Conservation (phyloP, 2,329 filamentous ascomycete species). For the Pyricularia sp. region DNA sequence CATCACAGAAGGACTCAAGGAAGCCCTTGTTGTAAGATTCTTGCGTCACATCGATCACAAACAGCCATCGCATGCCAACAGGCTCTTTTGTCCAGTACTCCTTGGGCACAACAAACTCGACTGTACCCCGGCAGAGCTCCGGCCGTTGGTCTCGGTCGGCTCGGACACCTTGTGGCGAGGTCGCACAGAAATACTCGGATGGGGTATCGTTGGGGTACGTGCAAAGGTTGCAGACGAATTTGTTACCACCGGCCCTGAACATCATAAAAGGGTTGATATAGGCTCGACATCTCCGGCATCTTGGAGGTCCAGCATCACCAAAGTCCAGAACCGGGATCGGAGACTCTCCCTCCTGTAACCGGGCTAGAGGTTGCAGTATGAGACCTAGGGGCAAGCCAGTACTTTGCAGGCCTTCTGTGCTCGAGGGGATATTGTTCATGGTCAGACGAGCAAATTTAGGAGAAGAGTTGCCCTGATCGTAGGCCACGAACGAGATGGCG, state of each 20-base stretch:
- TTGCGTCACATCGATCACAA: slow-evolving; percentile 87
- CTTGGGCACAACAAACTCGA: slow-evolving; percentile 94
- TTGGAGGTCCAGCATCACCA: slow-evolving; percentile 79
- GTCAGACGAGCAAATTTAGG: slow-evolving; percentile 89
- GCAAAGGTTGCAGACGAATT: slow-evolving; percentile 97
- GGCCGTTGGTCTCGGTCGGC: slow-evolving; percentile 83
- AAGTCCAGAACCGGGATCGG: slow-evolving; percentile 91
- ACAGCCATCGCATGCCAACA: slow-evolving; percentile 78
- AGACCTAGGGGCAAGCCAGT: slow-evolving; percentile 83
- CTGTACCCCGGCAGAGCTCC: slow-evolving; percentile 82
- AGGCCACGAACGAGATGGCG: slow-evolving; percentile 81
- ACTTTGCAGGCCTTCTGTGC: slow-evolving; percentile 66
- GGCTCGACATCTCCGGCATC: slow-evolving; percentile 84
- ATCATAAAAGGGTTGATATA: slow-evolving; percentile 99
- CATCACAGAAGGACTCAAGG: slow-evolving; percentile 81
- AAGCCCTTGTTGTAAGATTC: slow-evolving; percentile 89
- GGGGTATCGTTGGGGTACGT: slow-evolving; percentile 93
- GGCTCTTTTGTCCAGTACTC: slow-evolving; percentile 98
- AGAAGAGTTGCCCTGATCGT: slow-evolving; percentile 92
- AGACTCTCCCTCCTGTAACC: slow-evolving; percentile 73
- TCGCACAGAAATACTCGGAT: slow-evolving; percentile 86
- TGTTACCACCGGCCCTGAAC: slow-evolving; percentile 87
- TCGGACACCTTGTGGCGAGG: slow-evolving; percentile 75
- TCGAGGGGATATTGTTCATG: slow-evolving; percentile 85
- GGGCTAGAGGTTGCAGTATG: slow-evolving; percentile 78